A percentile compares a stretch with the other conserved stretches of the same genome.
phyloP scores from a whole-genome alignment of 805 yeast species.

The Clavispora phyllophila region DNA sequence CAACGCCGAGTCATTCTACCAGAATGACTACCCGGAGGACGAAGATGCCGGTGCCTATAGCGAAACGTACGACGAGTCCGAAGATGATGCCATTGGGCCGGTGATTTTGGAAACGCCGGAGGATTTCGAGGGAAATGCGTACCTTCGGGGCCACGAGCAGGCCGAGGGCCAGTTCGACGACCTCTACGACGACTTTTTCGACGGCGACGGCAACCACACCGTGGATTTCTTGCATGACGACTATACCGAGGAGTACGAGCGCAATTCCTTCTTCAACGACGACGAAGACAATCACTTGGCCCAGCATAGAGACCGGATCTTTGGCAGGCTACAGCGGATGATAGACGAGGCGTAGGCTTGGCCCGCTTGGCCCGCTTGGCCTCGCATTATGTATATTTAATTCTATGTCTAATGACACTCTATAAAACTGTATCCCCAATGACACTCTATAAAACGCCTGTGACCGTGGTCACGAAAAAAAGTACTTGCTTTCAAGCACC shows the following conservation, averaged over 20 bases:
- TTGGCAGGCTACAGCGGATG: slow-evolving; percentile 53
- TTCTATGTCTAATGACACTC: too few relatives aligned
- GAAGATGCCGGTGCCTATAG: slow-evolving; percentile 53
- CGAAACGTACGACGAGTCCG: slow-evolving; percentile 17
- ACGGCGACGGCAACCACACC: slow-evolving; percentile 31
- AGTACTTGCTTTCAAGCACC: slow-evolving; percentile 30
- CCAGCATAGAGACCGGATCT: slow-evolving; percentile 57
- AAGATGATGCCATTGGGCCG: slow-evolving; percentile 10
- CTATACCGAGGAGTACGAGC: slow-evolving; percentile 18
- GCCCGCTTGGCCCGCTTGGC: too few relatives aligned
- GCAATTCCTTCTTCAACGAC: slow-evolving; percentile 52
- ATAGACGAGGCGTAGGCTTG: slow-evolving; percentile 36
- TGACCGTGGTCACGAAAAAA: slow-evolving; percentile 25
- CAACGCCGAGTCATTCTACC: slow-evolving; percentile 86
- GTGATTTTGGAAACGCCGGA: slow-evolving; percentile 11
- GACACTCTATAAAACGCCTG: too few relatives aligned
- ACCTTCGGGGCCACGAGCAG: slow-evolving; percentile 16
- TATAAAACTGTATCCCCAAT: too few relatives aligned
- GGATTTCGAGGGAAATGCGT: slow-evolving; percentile 10
- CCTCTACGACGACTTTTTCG: slow-evolving; percentile 19
- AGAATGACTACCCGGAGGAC: slow-evolving; percentile 93
- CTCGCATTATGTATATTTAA: too few relatives aligned
- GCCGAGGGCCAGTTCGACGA: slow-evolving; percentile 17
- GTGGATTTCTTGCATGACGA: slow-evolving; percentile 19
- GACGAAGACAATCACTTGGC: slow-evolving; percentile 61